Percentiles rank a stretch among this genome's conserved stretches.
Conservation (phyloP, 805 yeast genomes). For the Hemisphaericaspora nanyangensis region DNA sequence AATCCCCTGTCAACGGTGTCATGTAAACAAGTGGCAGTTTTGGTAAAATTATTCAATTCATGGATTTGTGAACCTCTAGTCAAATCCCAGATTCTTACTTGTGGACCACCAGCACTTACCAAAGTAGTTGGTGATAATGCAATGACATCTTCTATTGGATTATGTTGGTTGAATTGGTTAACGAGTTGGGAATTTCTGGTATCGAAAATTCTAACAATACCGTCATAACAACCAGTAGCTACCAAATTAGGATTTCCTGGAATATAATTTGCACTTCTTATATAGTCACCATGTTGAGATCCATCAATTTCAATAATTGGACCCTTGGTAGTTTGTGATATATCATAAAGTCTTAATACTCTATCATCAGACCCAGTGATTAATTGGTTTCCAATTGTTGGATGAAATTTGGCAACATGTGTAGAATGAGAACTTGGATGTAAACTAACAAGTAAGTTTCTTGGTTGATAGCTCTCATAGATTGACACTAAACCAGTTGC, state of each 20-base stretch:
- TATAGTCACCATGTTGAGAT: constrained; percentile 79
- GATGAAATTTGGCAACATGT: constrained; percentile 91
- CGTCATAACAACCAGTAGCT: constrained; percentile 95
- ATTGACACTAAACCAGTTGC: constrained; percentile 91
- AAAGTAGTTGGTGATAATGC: constrained; percentile 73
- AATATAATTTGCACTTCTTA: constrained; percentile 75
- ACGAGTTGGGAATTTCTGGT: constrained; percentile 61
- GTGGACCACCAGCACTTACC: constrained; percentile 76
- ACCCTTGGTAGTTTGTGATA: constrained; percentile 62
- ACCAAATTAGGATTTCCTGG: constrained; percentile 73
- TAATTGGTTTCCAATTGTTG: constrained; percentile 65
- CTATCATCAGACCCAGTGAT: constrained; percentile 92
- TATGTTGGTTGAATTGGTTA: constrained; percentile 60
- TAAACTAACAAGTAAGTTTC: constrained; percentile 74
- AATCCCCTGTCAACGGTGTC: constrained; percentile 73
- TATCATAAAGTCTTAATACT: constrained; percentile 82
- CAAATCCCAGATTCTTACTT: constrained; percentile 88
- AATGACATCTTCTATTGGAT: constrained; percentile 80
- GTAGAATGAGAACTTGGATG: constrained; percentile 85
- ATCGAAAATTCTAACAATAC: constrained; percentile 78
- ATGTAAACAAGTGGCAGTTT: constrained; percentile 84
- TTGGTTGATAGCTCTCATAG: constrained; percentile 77
- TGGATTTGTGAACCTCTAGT: constrained; percentile 68
- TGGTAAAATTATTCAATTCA: constrained; percentile 83
- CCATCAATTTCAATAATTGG: constrained; percentile 64